Percentiles rank a stretch among this genome's conserved stretches.
These are phyloP conservation scores for Fraxinus sp. DNA, from an alignment of 305 asterid genomes.

Conservation along the genomic window DNA sequence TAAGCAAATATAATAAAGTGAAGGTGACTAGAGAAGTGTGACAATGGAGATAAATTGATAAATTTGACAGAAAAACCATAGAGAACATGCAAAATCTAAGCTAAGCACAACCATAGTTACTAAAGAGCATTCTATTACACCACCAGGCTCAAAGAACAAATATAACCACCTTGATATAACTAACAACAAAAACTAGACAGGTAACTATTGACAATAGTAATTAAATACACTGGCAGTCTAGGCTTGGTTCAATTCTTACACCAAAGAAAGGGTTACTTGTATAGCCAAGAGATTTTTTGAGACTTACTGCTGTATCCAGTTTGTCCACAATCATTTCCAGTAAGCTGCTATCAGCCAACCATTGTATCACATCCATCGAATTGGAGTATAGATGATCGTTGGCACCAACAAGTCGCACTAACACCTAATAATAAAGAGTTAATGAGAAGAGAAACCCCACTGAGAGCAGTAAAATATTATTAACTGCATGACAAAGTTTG, in stretches of 20 bases:
- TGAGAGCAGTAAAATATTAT: constrained; percentile 5
- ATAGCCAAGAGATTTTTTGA: constrained; percentile 7
- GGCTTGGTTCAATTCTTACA: constrained; percentile 10
- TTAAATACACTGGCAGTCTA: not conserved
- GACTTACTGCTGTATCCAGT: constrained; percentile 67
- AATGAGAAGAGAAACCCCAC: constrained; percentile 29
- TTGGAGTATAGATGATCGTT: constrained; percentile 87
- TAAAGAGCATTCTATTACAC: not conserved
- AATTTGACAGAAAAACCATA: not conserved
- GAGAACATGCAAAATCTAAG: not conserved
- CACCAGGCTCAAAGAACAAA: not conserved
- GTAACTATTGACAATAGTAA: not conserved
- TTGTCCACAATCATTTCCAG: constrained; percentile 97
- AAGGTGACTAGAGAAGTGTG: not conserved
- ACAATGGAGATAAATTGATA: not conserved
- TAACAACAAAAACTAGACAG: constrained; percentile 12
- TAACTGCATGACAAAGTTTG: constrained; percentile 4
- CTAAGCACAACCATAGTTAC: not conserved
- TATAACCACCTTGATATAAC: constrained; percentile 3
- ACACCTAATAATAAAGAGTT: constrained; percentile 54
- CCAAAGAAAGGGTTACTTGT: constrained; percentile 9
- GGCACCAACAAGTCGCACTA: constrained; percentile 89
- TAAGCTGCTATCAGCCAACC: constrained; percentile 92
- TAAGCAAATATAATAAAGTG: not conserved
- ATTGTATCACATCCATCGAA: constrained; percentile 84